Base-by-base conservation (phyloP, 2,329 filamentous ascomycete species). In the Plectosphaerella sp. region DNA sequence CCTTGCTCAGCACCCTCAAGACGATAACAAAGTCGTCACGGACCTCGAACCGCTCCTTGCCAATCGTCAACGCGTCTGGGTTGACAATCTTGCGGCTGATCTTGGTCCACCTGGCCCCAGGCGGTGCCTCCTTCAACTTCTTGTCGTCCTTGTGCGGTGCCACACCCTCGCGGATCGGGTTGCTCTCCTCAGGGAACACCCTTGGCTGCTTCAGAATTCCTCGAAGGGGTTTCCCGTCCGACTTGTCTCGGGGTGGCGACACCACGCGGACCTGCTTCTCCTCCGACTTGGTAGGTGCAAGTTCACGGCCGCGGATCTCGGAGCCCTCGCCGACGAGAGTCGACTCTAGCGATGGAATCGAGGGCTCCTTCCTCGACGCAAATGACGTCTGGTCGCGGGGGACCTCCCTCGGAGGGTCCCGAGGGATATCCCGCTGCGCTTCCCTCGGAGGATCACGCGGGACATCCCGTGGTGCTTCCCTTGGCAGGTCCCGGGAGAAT, bases 1-100 rank as follows among this genome's bases (percentile, higher is more conserved):
- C 89, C 68, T 88, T 89, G 47, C 84, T 89, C 65, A 97, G 69
- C 8, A 97, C 93, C 52, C 92, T 80, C 52, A 97, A 76, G 3
- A 97, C 91, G 67, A 97, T 96, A 54, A 97, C 91, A 67, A 91
- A 95, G 63, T 96, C 91, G 54, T 91, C 83, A n/a, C 91, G 83
- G 61, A 95, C 89, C 69, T 97, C 93, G 59, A 88, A 97, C 28
- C 93, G 80, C 72, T 97, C 92, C 61, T 94, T 89, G n/a, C 89
- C 88, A 55, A 89, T 80, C 53, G 89, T 88, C 46, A 97, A 73
- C 1, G 92, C 91, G 60, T 93, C 88, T 0, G 92, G 91, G 60
- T 95, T 97, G 61, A 97, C 92, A 51, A 96, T 80, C 59, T 87
- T 85, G 52, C 92, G 84, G 65, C 88, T 89, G 64, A 97, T 92